These are phyloP conservation scores for Lecanicillium sp. DNA, from an alignment of 2,329 filamentous ascomycete species.

Conservation along the genomic window DNA sequence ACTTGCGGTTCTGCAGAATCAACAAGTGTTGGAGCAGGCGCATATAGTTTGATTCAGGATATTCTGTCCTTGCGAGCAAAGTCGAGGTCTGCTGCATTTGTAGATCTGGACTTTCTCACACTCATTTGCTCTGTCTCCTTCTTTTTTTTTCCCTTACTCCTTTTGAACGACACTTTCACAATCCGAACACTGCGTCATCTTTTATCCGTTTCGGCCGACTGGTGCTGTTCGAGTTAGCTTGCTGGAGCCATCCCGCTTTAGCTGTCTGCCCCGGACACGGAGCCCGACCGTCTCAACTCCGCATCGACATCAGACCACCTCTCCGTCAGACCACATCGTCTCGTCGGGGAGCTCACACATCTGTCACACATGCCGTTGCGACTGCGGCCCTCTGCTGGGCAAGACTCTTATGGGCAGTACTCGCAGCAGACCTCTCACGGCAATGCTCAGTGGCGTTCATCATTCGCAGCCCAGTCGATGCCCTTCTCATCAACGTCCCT, in stretches of 20 bases:
- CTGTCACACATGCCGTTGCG: background rate
- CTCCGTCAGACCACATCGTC: background rate
- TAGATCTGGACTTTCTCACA: too few species aligned
- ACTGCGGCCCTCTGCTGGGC: background rate
- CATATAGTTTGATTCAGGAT: background rate
- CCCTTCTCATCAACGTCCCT: conserved; percentile 8
- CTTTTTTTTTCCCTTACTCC: background rate
- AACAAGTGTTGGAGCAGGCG: conserved; percentile 10
- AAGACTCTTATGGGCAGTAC: background rate
- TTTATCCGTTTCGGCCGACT: background rate
- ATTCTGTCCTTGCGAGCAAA: background rate
- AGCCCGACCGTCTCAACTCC: background rate
- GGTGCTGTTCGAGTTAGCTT: background rate
- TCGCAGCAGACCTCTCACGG: background rate
- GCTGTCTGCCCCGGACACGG: background rate
- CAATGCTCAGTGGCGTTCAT: conserved; percentile 4
- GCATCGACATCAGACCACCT: background rate
- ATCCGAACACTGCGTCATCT: too few species aligned
- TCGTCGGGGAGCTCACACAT: background rate
- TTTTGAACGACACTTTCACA: too few species aligned
- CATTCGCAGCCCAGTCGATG: conserved; percentile 10
- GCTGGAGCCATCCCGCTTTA: background rate
- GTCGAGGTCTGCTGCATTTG: background rate
- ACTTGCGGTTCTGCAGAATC: background rate
- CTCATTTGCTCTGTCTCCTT: too few species aligned